Evolutionary conservation across 768 basidiomycete genomes (phyloP).

Genomic region (Pleurotus cornucopiae): DNA sequence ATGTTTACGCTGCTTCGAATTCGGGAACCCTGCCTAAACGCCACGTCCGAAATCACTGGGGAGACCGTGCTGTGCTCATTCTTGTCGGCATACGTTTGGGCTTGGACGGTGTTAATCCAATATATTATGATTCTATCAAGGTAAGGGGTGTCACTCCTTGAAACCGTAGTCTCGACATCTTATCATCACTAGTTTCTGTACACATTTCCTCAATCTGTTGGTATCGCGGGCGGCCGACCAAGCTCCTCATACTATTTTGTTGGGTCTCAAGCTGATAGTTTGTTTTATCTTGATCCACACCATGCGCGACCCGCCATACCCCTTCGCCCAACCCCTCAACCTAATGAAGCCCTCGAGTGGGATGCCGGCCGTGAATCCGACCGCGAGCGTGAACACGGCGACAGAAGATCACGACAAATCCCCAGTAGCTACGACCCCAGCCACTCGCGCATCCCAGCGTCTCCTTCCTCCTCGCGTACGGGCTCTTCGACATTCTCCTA

Average conservation of each 20-base stretch:
- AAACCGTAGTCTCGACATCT: not conserved
- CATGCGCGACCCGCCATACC: slow-evolving; percentile 76
- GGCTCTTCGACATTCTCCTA: slow-evolving; percentile 50
- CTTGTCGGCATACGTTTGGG: slow-evolving; percentile 86
- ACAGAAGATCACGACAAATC: slow-evolving; percentile 6
- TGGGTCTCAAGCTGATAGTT: slow-evolving; percentile 81
- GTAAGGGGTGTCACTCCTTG: slow-evolving; percentile 18
- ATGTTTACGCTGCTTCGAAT: slow-evolving; percentile 80
- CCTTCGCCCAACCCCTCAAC: slow-evolving; percentile 40
- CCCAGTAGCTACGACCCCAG: slow-evolving; percentile 11
- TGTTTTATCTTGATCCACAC: slow-evolving; percentile 82
- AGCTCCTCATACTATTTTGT: slow-evolving; percentile 99
- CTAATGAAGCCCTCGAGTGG: not conserved
- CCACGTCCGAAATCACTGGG: slow-evolving; percentile 48
- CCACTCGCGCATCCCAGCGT: slow-evolving; percentile 37
- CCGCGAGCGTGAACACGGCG: slow-evolving; percentile 13
- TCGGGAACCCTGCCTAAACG: slow-evolving; percentile 13
- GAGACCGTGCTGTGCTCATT: slow-evolving; percentile 78
- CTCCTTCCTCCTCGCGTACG: slow-evolving; percentile 49
- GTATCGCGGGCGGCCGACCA: slow-evolving; percentile 94
- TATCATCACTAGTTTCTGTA: slow-evolving; percentile 60
- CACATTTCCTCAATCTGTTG: slow-evolving; percentile 92
- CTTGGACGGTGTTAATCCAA: slow-evolving; percentile 89
- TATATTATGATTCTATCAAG: slow-evolving; percentile 81
- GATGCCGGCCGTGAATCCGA: slow-evolving; percentile 19